These are phyloP conservation scores for Trichoderma citrinoviride DNA, from an alignment of 2,329 filamentous ascomycete genomes.

Conservation along the genomic window DNA sequence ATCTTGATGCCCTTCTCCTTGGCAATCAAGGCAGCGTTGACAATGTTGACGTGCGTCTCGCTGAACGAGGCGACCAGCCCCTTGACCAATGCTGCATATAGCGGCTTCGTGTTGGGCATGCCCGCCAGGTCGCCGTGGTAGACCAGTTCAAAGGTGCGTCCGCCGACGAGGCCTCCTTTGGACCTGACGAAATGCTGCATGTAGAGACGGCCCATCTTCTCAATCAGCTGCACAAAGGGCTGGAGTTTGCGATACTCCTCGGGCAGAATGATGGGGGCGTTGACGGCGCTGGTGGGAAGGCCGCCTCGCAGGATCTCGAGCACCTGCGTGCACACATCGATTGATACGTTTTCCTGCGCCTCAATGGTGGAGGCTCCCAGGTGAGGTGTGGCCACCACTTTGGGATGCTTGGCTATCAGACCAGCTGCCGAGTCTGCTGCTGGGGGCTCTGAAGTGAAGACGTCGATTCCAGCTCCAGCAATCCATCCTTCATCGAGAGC, in stretches of 20 bases:
- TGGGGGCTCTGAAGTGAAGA: slow-evolving; percentile 74
- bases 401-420: slow-evolving; percentile 64
- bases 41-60: slow-evolving; percentile 72
- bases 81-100: slow-evolving; percentile 77
- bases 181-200: slow-evolving; percentile 66
- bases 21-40: slow-evolving; percentile 74
- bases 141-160: slow-evolving; percentile 70
- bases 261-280: slow-evolving; percentile 76
- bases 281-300: slow-evolving; percentile 73
- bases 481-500: slow-evolving; percentile 70
- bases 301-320: slow-evolving; percentile 69
- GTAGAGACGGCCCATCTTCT: slow-evolving; percentile 76
- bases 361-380: slow-evolving; percentile 77
- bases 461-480: slow-evolving; percentile 74
- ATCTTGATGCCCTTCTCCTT: slow-evolving; percentile 75
- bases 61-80: slow-evolving; percentile 69
- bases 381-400: slow-evolving; percentile 75
- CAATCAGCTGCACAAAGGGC: slow-evolving; percentile 71
- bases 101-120: slow-evolving; percentile 71
- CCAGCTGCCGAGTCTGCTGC: slow-evolving; percentile 53
- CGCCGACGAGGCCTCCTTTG: slow-evolving; percentile 49
- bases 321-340: slow-evolving; percentile 80
- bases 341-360: slow-evolving; percentile 79
- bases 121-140: slow-evolving; percentile 73
- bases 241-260: slow-evolving; percentile 77